Evolutionary conservation across 208 protist genomes (phyloP), one percentile per base, ranked within the genome.

Genomic region (Trypanosoma cruzi): DNA sequence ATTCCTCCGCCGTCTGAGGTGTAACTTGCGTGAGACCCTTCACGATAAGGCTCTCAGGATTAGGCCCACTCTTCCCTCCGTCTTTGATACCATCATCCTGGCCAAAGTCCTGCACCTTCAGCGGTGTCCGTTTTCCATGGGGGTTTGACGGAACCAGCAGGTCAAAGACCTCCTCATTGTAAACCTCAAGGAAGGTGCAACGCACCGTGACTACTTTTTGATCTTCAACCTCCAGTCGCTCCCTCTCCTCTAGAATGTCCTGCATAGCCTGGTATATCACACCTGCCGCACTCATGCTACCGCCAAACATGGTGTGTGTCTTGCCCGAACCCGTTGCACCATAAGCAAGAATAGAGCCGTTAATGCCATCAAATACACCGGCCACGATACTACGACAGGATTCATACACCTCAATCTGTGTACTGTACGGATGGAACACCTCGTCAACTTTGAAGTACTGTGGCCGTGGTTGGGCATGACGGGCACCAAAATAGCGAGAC

Each of bases 251-350:
- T 32, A 94, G 90, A 65, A 97, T 89, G 59, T 95, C 88, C 32
- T 86, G 84, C 58, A 93, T 77, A 0, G 86, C 82, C 61, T 92
- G 88, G 28, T 91, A 92, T 29, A 97, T 80, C 4, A 97, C 83
- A 22, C 92, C 92, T 16, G 82, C 87, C 11, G 76, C 79, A 55
- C 85, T 90, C 71, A 89, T 73, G 52, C 78, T 74, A 49, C 79
- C 69, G 18, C 92, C 92, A 73, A 97, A 92, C 93, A 97, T 97
- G 31, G 86, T 96, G 80, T 94, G 85, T 46, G 93, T 97, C 64
- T 97, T 97, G 36, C 93, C 93, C 14, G 86, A 84, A 24, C 87
- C 88, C 8, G 93, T 97, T 18, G 90, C 85, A 16, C 93, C 93
- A 78, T 97, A 97, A 4, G 89, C 90, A 14, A 96, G 75, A 24